Base-by-base conservation (phyloP, 176 grass and related monocot genomes). In the Melocanna baccifera region DNA sequence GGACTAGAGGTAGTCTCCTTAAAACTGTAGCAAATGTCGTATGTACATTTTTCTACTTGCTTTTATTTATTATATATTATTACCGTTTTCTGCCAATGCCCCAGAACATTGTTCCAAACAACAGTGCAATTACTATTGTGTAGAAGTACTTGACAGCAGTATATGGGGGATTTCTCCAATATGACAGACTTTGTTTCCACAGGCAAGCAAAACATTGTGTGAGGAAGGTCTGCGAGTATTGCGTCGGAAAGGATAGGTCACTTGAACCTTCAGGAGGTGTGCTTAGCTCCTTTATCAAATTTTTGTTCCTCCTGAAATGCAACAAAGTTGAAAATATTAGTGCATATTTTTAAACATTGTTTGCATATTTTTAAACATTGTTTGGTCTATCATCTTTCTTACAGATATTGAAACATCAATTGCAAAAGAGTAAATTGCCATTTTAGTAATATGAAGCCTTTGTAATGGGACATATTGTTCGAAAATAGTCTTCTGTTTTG, bases 101-200 rank as follows among this genome's bases (percentile, higher is more conserved):
- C 43, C 43, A 45, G 43, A 45, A 45, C 43, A 97, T 94, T 40
- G 92, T 92, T 39, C 94, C 94, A 83, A 97, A 97, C 61, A 94
- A 43, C 76, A 97, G 78, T 4, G 92, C 94, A 18, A 92, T 92
- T 12, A 88, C 9, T 41, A 75, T 87, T n/a, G 94, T 94, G 64
- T 92, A 97, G 81, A 97, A 88, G 81, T 92, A 90, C 45, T 93
- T 91, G 71, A 97, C 90, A 42, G 86, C 90, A 34, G 89, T 97
- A 67, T 97, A 94, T 64, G 94, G 92, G 78, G 94, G 94, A 79
- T 97, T 97, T 91, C 94, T 92, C 94, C 94, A 97, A 53, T 94
- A 97, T 68, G 94, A 97, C 67, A 92, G 69, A 19, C 87, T 87
- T 82, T 94, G 91, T 68, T 97, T 97, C 94, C 92, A 97, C 29